phyloP scores from a whole-genome alignment of 2,329 filamentous ascomycete genomes.

The Diplodia sapinea region DNA sequence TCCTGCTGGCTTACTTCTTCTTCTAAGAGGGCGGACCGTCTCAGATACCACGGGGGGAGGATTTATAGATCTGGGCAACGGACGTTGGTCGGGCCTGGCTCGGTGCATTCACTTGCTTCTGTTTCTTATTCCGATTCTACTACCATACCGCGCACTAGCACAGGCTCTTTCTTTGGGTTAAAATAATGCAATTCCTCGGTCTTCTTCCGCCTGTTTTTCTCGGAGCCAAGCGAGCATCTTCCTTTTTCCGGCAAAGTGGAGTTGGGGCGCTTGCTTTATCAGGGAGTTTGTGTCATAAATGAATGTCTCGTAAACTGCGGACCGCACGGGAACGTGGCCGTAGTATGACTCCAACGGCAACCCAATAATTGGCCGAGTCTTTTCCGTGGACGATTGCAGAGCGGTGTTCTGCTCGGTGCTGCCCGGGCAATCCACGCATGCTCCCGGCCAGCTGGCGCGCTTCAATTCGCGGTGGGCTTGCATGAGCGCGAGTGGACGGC shows the following conservation, averaged over 20 bases:
- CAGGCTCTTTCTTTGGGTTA: slow-evolving; percentile 27
- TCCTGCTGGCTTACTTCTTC: slow-evolving; percentile 93
- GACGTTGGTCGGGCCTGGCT: slow-evolving; percentile 19
- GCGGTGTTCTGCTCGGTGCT: neutral
- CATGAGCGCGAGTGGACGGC: neutral
- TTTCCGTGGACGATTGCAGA: neutral
- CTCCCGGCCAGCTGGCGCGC: slow-evolving; percentile 15
- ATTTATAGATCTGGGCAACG: slow-evolving; percentile 7
- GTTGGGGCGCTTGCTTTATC: slow-evolving; percentile 14
- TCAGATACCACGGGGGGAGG: slow-evolving; percentile 14
- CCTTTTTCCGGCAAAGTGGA: slow-evolving; percentile 9
- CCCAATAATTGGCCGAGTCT: slow-evolving; percentile 9
- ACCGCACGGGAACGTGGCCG: slow-evolving; percentile 4
- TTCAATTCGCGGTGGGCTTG: neutral
- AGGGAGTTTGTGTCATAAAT: slow-evolving; percentile 21
- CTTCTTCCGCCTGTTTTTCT: slow-evolving; percentile 6
- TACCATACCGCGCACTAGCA: slow-evolving; percentile 28
- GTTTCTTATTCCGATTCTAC: slow-evolving; percentile 23
- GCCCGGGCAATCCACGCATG: neutral
- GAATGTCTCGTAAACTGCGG: slow-evolving; percentile 13
- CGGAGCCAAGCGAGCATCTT: neutral
- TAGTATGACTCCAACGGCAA: neutral
- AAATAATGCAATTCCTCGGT: slow-evolving; percentile 25
- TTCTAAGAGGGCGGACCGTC: slow-evolving; percentile 63
- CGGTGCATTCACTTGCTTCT: slow-evolving; percentile 24